Percentiles rank a stretch among this genome's conserved stretches.
Evolutionary conservation across 192 early-diverging fungal genomes (phyloP).

Genomic region (Globomyces pollinis-pini): DNA sequence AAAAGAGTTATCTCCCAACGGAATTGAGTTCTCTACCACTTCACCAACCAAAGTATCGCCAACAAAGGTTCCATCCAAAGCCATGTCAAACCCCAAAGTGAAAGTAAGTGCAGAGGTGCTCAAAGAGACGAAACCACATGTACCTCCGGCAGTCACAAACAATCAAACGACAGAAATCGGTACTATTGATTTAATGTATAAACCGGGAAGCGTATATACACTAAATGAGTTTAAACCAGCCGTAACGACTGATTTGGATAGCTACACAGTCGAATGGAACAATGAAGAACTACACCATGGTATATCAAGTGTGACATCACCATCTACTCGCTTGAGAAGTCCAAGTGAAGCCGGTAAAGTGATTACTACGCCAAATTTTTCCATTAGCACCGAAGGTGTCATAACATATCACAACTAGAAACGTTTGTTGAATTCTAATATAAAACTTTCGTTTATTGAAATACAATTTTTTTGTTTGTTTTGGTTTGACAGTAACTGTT

Average conservation of each 20-base stretch:
- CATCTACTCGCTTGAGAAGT: no score
- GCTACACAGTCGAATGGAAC: conserved; percentile 1
- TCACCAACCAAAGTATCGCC: not conserved
- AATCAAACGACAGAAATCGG: conserved; percentile 2
- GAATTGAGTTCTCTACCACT: not conserved
- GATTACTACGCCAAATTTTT: not conserved
- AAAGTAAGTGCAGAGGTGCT: not conserved
- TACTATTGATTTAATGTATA: conserved; percentile 2
- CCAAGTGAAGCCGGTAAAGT: not conserved
- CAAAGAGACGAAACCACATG: not conserved
- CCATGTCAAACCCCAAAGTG: not conserved
- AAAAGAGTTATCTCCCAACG: conserved; percentile 6
- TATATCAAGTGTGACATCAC: not conserved
- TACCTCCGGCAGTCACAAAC: no score
- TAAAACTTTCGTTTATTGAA: not conserved
- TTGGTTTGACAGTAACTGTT: not conserved
- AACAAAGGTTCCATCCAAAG: not conserved
- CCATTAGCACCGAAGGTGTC: not conserved
- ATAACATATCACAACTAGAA: not conserved
- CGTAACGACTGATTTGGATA: not conserved
- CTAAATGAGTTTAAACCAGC: not conserved
- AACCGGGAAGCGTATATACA: not conserved
- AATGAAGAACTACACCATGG: not conserved
- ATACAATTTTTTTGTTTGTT: not conserved
- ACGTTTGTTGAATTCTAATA: no score